Evolutionary conservation across 208 protist species (phyloP).

Genomic region (Zelonia costaricensis): DNA sequence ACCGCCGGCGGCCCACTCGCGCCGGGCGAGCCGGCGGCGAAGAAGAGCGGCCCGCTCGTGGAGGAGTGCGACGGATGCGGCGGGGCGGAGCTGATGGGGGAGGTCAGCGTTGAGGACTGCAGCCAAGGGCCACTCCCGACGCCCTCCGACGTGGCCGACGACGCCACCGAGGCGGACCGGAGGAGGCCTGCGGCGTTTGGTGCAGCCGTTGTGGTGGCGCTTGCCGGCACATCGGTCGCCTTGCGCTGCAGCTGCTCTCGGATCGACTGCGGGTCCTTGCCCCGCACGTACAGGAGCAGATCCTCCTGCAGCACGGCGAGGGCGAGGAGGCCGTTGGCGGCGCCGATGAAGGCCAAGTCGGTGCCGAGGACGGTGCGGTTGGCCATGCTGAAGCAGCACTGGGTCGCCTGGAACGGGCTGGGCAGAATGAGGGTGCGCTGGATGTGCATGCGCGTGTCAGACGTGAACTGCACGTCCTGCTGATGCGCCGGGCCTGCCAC

Average conservation of each 20-base stretch:
- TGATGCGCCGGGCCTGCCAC: not conserved
- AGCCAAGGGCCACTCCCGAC: not conserved
- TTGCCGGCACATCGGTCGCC: slow-evolving; percentile 1
- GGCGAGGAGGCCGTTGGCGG: slow-evolving; percentile 53
- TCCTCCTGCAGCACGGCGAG: slow-evolving; percentile 46
- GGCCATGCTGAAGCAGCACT: slow-evolving; percentile 72
- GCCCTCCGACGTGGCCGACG: not conserved
- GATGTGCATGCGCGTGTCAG: slow-evolving; percentile 34
- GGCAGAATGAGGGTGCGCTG: slow-evolving; percentile 57
- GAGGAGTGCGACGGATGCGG: too few species aligned
- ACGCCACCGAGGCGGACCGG: not conserved
- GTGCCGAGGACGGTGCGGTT: slow-evolving; percentile 68
- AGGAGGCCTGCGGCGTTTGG: not conserved
- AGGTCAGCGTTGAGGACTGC: not conserved
- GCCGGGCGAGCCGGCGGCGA: too few species aligned
- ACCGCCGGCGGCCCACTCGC: too few species aligned
- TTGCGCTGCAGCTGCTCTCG: slow-evolving; percentile 23
- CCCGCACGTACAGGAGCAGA: slow-evolving; percentile 45
- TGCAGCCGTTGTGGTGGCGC: slow-evolving; percentile 10
- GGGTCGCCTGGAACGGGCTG: slow-evolving; percentile 45
- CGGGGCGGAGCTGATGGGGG: not conserved
- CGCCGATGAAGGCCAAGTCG: slow-evolving; percentile 70
- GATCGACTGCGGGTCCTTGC: slow-evolving; percentile 37
- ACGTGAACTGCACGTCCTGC: slow-evolving; percentile 17
- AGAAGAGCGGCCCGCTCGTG: too few species aligned